Evolutionary conservation across 108 stramenopile genomes (phyloP).

Genomic region (Skeletonema potamos): DNA sequence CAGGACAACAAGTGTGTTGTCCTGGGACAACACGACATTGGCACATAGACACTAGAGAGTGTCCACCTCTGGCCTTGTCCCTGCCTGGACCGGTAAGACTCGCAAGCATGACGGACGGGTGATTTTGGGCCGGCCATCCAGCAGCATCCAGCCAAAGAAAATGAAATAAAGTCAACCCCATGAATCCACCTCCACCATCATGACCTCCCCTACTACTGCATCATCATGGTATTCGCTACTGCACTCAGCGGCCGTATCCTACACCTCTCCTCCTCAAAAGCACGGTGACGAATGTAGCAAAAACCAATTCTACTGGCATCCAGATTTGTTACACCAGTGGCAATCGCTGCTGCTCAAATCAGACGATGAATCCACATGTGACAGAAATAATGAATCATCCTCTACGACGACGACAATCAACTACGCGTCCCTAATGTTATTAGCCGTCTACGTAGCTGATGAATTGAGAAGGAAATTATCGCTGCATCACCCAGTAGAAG

Average conservation of each 20-base stretch:
- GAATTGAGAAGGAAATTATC: constrained; percentile 2
- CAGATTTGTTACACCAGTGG: constrained; percentile 12
- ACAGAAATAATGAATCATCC: neutral
- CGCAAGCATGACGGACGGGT: no score
- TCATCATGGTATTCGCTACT: neutral
- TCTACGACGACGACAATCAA: neutral
- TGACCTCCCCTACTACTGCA: neutral
- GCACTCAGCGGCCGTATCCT: neutral
- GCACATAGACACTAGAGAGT: no score
- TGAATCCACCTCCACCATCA: no score
- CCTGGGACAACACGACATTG: no score
- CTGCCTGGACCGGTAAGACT: no score
- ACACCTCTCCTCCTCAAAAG: neutral
- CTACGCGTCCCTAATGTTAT: constrained; percentile 11
- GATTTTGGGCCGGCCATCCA: no score
- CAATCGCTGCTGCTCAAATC: neutral
- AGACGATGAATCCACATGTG: neutral
- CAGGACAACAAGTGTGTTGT: no score
- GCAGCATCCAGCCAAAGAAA: no score
- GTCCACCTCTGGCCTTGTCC: no score
- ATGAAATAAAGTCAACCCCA: no score
- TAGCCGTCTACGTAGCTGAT: constrained; percentile 1
- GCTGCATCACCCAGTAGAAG: neutral
- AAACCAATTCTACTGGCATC: constrained; percentile 11
- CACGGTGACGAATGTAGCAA: neutral